Evolutionary conservation across 768 basidiomycete genomes (phyloP).

Genomic region (Chalciporus sphaerocephalus): DNA sequence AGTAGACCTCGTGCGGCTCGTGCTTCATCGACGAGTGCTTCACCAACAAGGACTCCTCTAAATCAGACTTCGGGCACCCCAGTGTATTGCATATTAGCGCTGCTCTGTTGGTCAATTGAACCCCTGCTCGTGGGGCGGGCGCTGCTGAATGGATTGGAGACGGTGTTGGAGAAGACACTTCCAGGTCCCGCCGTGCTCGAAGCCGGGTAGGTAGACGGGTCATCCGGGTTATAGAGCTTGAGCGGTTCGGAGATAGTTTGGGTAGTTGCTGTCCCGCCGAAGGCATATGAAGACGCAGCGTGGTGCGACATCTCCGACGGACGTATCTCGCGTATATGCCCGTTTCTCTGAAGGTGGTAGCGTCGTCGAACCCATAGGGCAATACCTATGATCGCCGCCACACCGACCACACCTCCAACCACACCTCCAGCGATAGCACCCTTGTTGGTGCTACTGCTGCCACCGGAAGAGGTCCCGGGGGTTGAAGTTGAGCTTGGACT

Average conservation of each 20-base stretch:
- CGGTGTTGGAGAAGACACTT: not conserved
- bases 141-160: not conserved
- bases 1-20: not conserved
- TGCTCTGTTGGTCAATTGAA: not conserved
- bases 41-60: too few species aligned
- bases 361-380: slow-evolving; percentile 22
- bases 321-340: slow-evolving; percentile 2
- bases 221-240: slow-evolving; percentile 4
- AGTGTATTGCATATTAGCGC: slow-evolving; percentile 1
- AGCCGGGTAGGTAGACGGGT: slow-evolving; percentile 4
- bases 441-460: not conserved
- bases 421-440: slow-evolving; percentile 21
- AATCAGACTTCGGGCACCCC: slow-evolving; percentile 8
- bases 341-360: slow-evolving; percentile 15
- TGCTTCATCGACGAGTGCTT: too few species aligned
- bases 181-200: slow-evolving; percentile 1
- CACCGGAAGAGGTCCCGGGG: not conserved
- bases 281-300: not conserved
- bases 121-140: not conserved
- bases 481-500: too few species aligned
- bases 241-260: not conserved
- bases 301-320: slow-evolving; percentile 2
- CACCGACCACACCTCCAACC: slow-evolving; percentile 14
- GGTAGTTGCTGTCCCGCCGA: not conserved
- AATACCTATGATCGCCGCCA: slow-evolving; percentile 5